Conservation (phyloP, 768 basidiomycete genomes). For the Rhizopogon salebrosus region DNA sequence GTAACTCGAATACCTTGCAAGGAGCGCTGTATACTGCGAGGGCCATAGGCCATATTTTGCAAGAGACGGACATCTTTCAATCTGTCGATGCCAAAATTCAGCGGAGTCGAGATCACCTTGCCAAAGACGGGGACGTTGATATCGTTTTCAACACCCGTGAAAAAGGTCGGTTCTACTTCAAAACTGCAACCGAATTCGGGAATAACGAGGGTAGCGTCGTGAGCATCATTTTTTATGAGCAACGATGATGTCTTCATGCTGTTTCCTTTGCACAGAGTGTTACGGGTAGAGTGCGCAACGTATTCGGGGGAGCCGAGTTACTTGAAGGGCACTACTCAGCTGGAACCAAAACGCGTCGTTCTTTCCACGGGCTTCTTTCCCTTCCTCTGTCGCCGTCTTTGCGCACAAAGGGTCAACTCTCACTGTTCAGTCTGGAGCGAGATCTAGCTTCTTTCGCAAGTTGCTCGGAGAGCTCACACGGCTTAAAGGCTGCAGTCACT, state of each 20-base stretch:
- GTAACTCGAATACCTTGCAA: slow-evolving; percentile 38
- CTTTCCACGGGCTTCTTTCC: slow-evolving; percentile 68
- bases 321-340: slow-evolving; percentile 78
- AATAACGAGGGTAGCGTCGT: slow-evolving; percentile 94
- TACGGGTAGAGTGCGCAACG: slow-evolving; percentile 78
- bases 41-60: slow-evolving; percentile 57
- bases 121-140: slow-evolving; percentile 63
- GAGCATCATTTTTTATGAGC: slow-evolving; percentile 28
- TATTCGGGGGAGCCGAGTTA: slow-evolving; percentile 88
- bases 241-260: neutral
- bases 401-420: slow-evolving; percentile 63
- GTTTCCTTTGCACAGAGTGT: slow-evolving; percentile 46
- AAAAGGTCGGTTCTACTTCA: slow-evolving; percentile 68
- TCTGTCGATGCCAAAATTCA: slow-evolving; percentile 62
- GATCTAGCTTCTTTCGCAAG: slow-evolving; percentile 81
- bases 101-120: slow-evolving; percentile 45
- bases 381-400: slow-evolving; percentile 61
- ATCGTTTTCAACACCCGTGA: slow-evolving; percentile 77
- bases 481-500: slow-evolving; percentile 63
- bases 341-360: slow-evolving; percentile 82
- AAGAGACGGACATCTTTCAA: slow-evolving; percentile 74
- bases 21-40: slow-evolving; percentile 68
- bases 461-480: slow-evolving; percentile 58
- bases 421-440: slow-evolving; percentile 67
- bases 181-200: slow-evolving; percentile 86